These are phyloP conservation scores for Paradendryphiella salina DNA, from an alignment of 2,329 filamentous ascomycete genomes.

Conservation along the genomic window DNA sequence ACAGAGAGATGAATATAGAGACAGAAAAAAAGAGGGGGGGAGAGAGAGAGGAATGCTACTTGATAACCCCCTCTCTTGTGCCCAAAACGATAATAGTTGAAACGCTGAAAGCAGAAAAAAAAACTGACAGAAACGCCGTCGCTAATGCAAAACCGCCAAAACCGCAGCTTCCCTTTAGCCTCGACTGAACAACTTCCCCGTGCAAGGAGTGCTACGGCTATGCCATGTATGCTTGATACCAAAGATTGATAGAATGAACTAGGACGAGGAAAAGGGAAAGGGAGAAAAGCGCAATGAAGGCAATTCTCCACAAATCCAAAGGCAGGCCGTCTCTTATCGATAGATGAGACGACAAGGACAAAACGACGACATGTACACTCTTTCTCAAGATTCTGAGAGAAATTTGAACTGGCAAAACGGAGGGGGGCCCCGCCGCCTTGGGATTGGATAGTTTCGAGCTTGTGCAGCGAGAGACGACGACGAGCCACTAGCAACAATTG, in stretches of 20 bases:
- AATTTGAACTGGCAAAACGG: conserved; percentile 2
- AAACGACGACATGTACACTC: neutral
- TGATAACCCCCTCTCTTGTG: no score
- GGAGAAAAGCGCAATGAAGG: neutral
- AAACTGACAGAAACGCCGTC: conserved; percentile 26
- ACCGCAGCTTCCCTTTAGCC: no score
- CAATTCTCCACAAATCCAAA: no score
- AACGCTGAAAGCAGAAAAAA: neutral
- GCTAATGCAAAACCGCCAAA: conserved; percentile 36
- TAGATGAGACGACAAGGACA: neutral
- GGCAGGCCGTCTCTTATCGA: no score
- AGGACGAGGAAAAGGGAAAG: neutral
- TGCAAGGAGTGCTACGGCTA: no score
- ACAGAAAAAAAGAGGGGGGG: no score
- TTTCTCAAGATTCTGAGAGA: conserved; percentile 21
- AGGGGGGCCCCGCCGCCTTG: neutral
- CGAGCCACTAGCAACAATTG: conserved; percentile 6
- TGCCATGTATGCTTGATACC: no score
- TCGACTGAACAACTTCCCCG: no score
- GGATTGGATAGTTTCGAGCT: neutral
- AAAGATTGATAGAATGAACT: neutral
- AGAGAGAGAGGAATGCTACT: no score
- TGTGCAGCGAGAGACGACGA: conserved; percentile 8
- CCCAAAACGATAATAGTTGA: neutral
- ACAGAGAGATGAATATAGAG: no score